Evolutionary conservation across 257 asterid genomes (phyloP).

Genomic region (Nicotiana sylvestris): DNA sequence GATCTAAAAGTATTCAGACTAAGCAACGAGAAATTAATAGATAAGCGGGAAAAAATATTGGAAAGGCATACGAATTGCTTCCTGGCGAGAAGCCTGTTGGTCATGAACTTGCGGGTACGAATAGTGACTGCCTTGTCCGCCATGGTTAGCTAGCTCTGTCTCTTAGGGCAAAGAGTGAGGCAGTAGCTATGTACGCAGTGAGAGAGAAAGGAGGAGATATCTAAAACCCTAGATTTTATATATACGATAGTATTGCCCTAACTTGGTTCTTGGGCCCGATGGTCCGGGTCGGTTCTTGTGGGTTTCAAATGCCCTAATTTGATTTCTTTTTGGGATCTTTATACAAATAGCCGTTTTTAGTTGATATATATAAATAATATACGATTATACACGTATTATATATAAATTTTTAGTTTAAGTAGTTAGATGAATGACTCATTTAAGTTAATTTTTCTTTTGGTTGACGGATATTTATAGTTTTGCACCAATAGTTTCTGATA

Average conservation of each 20-base stretch:
- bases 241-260: neutral
- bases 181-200: neutral
- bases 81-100: conserved; percentile 21
- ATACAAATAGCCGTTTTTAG: too few relatives aligned
- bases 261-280: neutral
- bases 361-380: too few relatives aligned
- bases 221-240: conserved; percentile 6
- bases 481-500: too few relatives aligned
- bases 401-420: too few relatives aligned
- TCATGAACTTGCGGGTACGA: conserved; percentile 25
- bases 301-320: too few relatives aligned
- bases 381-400: too few relatives aligned
- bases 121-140: conserved; percentile 23
- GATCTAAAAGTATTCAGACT: neutral
- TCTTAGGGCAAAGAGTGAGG: neutral
- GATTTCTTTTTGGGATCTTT: too few relatives aligned
- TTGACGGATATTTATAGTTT: too few relatives aligned
- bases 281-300: neutral
- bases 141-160: neutral
- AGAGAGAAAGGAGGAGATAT: neutral
- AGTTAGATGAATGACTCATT: too few relatives aligned
- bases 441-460: too few relatives aligned
- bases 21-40: neutral
- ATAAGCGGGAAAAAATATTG: neutral
- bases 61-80: conserved; percentile 16